Conservation (phyloP, 2,329 filamentous ascomycete species). For the Phialophora macrospora region DNA sequence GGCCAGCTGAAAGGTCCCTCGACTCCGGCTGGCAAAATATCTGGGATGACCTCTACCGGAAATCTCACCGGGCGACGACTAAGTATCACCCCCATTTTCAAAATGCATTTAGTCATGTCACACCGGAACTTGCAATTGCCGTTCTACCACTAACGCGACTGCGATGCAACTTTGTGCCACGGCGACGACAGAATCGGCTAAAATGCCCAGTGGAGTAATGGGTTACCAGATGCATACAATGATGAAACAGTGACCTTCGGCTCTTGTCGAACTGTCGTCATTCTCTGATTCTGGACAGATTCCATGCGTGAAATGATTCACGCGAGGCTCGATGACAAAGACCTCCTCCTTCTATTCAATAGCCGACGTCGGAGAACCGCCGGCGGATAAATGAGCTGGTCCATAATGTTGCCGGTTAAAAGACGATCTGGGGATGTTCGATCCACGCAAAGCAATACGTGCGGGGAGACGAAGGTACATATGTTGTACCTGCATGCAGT, state of each 20-base stretch:
- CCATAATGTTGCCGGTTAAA: slow-evolving; percentile 16
- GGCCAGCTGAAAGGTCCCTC: background rate
- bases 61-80: background rate
- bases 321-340: background rate
- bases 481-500: slow-evolving; percentile 26
- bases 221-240: background rate
- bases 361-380: slow-evolving; percentile 19
- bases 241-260: background rate
- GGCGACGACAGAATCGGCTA: background rate
- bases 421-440: slow-evolving; percentile 13
- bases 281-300: background rate
- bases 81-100: background rate
- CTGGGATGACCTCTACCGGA: background rate
- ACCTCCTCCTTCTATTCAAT: background rate
- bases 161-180: background rate
- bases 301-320: background rate
- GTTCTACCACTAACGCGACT: background rate
- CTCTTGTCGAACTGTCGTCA: background rate
- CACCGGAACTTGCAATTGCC: background rate
- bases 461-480: slow-evolving; percentile 21
- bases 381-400: slow-evolving; percentile 20
- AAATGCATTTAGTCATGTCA: background rate
- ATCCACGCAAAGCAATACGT: slow-evolving; percentile 6
- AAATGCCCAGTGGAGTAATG: background rate
- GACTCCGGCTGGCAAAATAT: background rate